Base-by-base conservation (phyloP, 1,139 yeast genomes). In the Pichia sp. region DNA sequence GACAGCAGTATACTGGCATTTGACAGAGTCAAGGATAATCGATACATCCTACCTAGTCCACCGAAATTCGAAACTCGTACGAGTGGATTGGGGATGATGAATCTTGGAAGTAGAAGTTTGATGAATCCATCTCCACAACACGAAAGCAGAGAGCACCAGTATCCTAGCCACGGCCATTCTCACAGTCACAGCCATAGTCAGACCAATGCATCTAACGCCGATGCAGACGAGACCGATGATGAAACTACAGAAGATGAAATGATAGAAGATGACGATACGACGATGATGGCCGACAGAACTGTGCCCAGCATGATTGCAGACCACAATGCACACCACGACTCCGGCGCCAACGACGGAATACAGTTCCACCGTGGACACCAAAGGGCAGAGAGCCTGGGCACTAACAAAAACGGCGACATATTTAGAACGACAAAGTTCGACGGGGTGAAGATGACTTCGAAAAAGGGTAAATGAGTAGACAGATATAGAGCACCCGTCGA, bases 171-270 rank as follows among this genome's bases (percentile, higher is more conserved):
- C 9, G 14, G 6, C 2, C 31, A 28, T 12, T 5, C 14, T 3
- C 3, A 24, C 28, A 24, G 9, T 24, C 28, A 2, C 28, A 17
- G 19, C 14, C 24, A 3, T 11, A 30, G 15, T 17, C 10, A 32
- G 20, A 7, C 15, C 19, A 17, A 7, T 18, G 4, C 18, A 4
- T 17, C 30, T 18, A 24, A 38, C 12, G 27, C 18, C 4, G 38
- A 33, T 19, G 30, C 32, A 17, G 46, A 38, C 17, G 38, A 37
- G 15, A 37, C 49, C 4, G 53, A 53, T 35, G 53, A 49, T 31
- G 58, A 55, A 36, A 49, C 48, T 15, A 55, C 61, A 18, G 62
- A 59, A 24, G 65, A 59, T 12, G 62, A 59, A 47, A 50, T 54
- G 1, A 54, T 50, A 17, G 52, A 49, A 3, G 58, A 58, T 41